Evolutionary conservation across 2,329 filamentous ascomycete genomes (phyloP).

Genomic region (Colletotrichum sidae): DNA sequence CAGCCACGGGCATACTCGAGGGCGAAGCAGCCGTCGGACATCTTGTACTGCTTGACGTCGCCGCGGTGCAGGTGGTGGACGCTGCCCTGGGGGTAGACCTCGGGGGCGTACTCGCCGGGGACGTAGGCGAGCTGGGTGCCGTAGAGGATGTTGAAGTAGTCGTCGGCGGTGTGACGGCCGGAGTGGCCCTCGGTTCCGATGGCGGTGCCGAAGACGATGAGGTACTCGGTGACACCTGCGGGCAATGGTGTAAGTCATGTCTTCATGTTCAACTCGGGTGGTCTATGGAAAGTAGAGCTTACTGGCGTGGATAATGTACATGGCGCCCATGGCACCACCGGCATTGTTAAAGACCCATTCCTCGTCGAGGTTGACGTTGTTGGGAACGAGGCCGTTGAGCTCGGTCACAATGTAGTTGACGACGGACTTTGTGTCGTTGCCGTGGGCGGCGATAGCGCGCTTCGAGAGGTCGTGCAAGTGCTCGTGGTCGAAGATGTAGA

Average conservation of each 20-base stretch:
- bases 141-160: slow-evolving; percentile 92
- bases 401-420: slow-evolving; percentile 78
- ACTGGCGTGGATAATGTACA: slow-evolving; percentile 92
- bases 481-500: slow-evolving; percentile 81
- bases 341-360: slow-evolving; percentile 96
- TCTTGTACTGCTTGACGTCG: slow-evolving; percentile 84
- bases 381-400: slow-evolving; percentile 64
- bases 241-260: slow-evolving; percentile 12
- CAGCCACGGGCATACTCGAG: slow-evolving; percentile 88
- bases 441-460: slow-evolving; percentile 74
- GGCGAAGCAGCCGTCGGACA: slow-evolving; percentile 81
- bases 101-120: slow-evolving; percentile 73
- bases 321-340: slow-evolving; percentile 89
- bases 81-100: slow-evolving; percentile 76
- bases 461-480: slow-evolving; percentile 77
- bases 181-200: slow-evolving; percentile 89
- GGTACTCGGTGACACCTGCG: slow-evolving; percentile 82
- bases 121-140: slow-evolving; percentile 83
- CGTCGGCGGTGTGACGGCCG: slow-evolving; percentile 89
- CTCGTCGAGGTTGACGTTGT: slow-evolving; percentile 75
- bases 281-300: slow-evolving; percentile 44
- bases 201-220: slow-evolving; percentile 88
- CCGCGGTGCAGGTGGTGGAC: slow-evolving; percentile 80
- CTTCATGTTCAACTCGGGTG: neutral
- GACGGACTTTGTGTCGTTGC: slow-evolving; percentile 78